Base-by-base conservation (phyloP, 805 yeast species). In the Zygosaccharomyces lentus region DNA sequence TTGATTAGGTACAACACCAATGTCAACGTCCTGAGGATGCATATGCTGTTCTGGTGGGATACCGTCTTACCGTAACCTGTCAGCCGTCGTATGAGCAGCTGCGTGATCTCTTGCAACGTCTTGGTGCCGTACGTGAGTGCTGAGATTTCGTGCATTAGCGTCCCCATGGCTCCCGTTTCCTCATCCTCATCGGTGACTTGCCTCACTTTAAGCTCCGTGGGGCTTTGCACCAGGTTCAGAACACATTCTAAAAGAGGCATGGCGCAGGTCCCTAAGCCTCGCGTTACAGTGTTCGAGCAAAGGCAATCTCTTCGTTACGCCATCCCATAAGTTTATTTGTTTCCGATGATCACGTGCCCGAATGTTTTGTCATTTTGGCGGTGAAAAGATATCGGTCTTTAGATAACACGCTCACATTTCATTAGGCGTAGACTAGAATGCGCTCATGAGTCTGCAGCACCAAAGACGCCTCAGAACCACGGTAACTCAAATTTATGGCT, bases 151-250 rank as follows among this genome's bases (percentile, higher is more conserved):
- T 74, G 73, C 57, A 81, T 65, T 48, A 80, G 75, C 5, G 73
- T 66, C n/a, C 79, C 76, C 6, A 77, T 75, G 0, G 83, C 83
- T 1, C 84, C 81, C 54, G 72, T 66, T 1, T 72, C 67, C 47
- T 78, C 82, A 47, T 70, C 71, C 51, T 72, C 75, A 19, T 61
- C 61, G 6, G 83, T 79, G 7, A 82, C 79, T 16, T 67, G 64
- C 48, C 62, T 68, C 12, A 72, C 67, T 47, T 58, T 71, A 5
- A 64, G 46, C 47, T 69, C 75, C 19, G 61, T 66, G 52, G 57
- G 58, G 45, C 59, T 66, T 53, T 53, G 59, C 46, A 59, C 72
- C 51, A 57, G 61, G 57, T 46, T 65, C 37, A 53, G 51, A 10
- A 64, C 62, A 10, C 59, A 51, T 29, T 55, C 56, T n/a, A 64